Base-by-base conservation (phyloP, 345 rosid genomes). In the Moricandia arvensis region DNA sequence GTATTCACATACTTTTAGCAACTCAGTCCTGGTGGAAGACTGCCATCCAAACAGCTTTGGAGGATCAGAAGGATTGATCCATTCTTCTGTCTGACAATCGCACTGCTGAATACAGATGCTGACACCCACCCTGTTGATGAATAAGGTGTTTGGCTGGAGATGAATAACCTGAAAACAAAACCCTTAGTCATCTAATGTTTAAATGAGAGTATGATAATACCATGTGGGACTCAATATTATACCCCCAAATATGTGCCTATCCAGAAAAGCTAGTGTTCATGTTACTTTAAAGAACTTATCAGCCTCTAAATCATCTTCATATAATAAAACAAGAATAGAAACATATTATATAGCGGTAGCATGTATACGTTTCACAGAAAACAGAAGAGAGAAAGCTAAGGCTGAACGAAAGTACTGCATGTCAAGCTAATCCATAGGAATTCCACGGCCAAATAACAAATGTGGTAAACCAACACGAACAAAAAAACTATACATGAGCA, bases 41-140 rank as follows among this genome's bases (percentile, higher is more conserved):
- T 86, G 88, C 98, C 99, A 95, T 67, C 86, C 29, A 73, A 92
- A 85, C 68, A 71, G 85, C 81, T 90, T 90, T 55, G 99, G 97
- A 80, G 91, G 87, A 84, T 92, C 97, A 67, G 87, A 82, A 30
- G 98, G 93, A 88, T 83, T 86, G 82, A 95, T 84, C 93, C 97
- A 87, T 75, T 89, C 91, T 74, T 83, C 85, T 53, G 80, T 76
- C 73, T 82, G 91, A 63, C 93, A 88, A 81, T 87, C 91, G 66
- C 96, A 90, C 82, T 95, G 99, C 81, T 86, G 97, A 70, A 95
- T 66, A 84, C 91, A 90, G 80, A 95, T 66, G 72, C 89, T 86
- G 59, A 78, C 49, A 55, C 99, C 99, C 72, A 85, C 76, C 83
- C 99, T 86, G 72, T 95, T 95, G 68, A 89, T 80, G 74, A 92